A percentile compares a stretch with the other conserved stretches of the same genome.
These are phyloP conservation scores for Zea luxurians DNA, from an alignment of 176 grass and related monocot species.

Conservation along the genomic window DNA sequence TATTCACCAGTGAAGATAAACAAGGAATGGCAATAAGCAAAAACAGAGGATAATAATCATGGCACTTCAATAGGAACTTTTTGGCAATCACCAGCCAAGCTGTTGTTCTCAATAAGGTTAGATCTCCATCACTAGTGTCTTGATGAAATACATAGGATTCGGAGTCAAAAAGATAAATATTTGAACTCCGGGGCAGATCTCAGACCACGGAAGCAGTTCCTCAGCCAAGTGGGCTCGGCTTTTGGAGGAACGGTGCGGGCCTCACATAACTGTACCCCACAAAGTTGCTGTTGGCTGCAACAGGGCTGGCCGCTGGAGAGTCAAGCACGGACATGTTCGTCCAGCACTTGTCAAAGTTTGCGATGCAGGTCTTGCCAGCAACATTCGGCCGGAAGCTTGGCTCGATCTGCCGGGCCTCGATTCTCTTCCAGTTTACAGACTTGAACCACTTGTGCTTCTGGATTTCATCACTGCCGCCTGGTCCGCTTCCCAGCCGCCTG, in stretches of 20 bases:
- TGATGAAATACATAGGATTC: not conserved
- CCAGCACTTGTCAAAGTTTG: constrained; percentile 88
- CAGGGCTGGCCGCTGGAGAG: constrained; percentile 83
- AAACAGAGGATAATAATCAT: not conserved
- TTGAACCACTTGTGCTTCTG: constrained; percentile 98
- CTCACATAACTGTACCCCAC: constrained; percentile 83
- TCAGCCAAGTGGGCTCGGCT: constrained; percentile 73
- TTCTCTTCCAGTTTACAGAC: constrained; percentile 80
- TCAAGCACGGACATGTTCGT: constrained; percentile 84
- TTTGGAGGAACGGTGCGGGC: constrained; percentile 60
- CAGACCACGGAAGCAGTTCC: not conserved
- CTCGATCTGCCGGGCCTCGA: constrained; percentile 72
- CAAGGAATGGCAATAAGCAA: too few species aligned
- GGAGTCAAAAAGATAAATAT: not conserved
- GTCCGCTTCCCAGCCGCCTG: constrained; percentile 69
- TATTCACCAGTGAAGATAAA: too few species aligned
- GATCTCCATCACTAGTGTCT: not conserved
- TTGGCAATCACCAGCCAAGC: not conserved
- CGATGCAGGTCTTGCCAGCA: constrained; percentile 71
- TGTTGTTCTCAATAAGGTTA: not conserved
- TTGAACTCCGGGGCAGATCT: not conserved
- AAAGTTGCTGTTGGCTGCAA: constrained; percentile 65
- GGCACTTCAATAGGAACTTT: not conserved
- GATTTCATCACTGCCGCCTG: constrained; percentile 67
- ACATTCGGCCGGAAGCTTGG: constrained; percentile 93